A percentile compares a stretch with the other conserved stretches of the same genome.
Conservation (phyloP, 306 rosid genomes). For the Macrotyloma uniflorum region DNA sequence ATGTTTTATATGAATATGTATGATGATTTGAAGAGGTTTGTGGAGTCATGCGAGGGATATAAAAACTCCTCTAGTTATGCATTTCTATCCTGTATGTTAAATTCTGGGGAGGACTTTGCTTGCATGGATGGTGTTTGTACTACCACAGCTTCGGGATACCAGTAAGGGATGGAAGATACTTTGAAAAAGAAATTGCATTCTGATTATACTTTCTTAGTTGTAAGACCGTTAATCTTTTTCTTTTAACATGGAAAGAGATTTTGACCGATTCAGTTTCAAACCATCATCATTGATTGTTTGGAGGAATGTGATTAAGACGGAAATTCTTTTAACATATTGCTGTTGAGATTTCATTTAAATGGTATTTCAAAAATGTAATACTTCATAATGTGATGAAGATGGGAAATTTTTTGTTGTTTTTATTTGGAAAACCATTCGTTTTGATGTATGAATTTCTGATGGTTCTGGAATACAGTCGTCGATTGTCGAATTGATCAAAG, state of each 20-base stretch:
- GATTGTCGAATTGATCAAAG: not conserved
- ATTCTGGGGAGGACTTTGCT: conserved; percentile 27
- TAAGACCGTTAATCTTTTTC: not conserved
- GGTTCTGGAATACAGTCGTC: not conserved
- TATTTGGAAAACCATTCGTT: not conserved
- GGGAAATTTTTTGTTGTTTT: not conserved
- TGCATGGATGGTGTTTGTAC: conserved; percentile 30
- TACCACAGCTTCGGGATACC: not conserved
- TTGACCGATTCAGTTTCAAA: not conserved
- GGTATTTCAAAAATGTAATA: no score
- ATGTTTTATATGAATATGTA: not conserved
- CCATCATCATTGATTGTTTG: not conserved
- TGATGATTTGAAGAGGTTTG: conserved; percentile 26
- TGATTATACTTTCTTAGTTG: not conserved
- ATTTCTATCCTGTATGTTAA: conserved; percentile 29
- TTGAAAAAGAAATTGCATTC: not conserved
- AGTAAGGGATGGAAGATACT: conserved; percentile 27
- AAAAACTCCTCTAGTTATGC: not conserved
- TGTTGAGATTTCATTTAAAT: not conserved
- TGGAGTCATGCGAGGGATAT: not conserved
- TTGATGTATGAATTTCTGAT: not conserved
- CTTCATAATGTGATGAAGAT: not conserved
- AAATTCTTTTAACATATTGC: not conserved
- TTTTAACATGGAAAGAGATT: not conserved
- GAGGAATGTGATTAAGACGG: not conserved